Base-by-base conservation (phyloP, 164 flowering plant genomes). In the Berberis vulgaris region DNA sequence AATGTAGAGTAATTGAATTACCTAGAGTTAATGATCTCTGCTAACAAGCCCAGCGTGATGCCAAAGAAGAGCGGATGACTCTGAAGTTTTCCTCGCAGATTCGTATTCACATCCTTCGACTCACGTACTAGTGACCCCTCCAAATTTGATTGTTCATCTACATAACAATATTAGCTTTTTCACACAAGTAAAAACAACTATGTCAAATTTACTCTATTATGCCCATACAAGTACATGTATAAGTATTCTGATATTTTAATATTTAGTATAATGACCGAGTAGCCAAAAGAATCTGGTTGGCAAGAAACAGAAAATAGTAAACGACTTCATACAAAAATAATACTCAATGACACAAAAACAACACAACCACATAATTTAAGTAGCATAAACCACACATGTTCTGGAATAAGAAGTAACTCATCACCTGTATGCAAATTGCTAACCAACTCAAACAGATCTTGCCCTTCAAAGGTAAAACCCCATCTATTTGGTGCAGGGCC, bases 401-500 rank as follows among this genome's bases (percentile, higher is more conserved):
- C 50, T 49, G 56, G 11, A 42, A 59, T 41, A 54, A 59, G 42
- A 38, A 69, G 54, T 43, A 67, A 74, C 88, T 75, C 71, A 88
- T 92, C 85, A 61, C 64, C 66, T 54, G 46, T 6, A 40, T 39
- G 43, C 4, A 80, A 72, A 68, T 68, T 58, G 53, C 43, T 62
- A 9, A 79, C 65, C 45, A 81, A 74, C 69, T 83, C 79, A 64
- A 87, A 81, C 10, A 91, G 89, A 71, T 95, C 90, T 61, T 68
- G 62, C 38, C 94, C 99, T 44, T 88, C 92, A 71, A 77, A 74
- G 41, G 90, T 86, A 64, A 79, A 76, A 53, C 99, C 99, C 99
- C 99, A 91, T 45, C 99, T 88, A 65, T 91, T 95, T 60, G 97
- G 99, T 63, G 97, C 97, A 64, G 97, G 99, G 41, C 99, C 99